Evolutionary conservation across 495 filamentous ascomycete species (phyloP), one percentile per base, ranked within the genome.

Genomic region (Aspergillus campestris): DNA sequence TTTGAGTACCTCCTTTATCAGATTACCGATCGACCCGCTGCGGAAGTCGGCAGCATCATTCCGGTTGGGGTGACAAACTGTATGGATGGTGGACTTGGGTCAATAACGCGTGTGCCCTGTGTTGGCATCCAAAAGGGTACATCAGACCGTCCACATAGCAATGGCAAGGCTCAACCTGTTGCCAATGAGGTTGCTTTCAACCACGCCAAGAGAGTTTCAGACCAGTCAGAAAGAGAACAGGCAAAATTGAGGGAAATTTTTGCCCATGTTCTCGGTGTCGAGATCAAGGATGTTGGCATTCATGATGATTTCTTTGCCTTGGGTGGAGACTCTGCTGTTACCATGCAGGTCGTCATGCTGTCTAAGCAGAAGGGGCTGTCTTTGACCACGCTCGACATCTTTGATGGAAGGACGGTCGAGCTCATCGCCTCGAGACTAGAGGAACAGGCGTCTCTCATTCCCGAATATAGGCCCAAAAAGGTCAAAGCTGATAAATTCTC

Each of bases 221-320:
- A 13, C 30, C 29, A 38, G 8, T 7, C n/a, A 8, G 7, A 31
- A 6, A 15, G 6, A 34, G 15, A 44, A 18, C 42, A 56, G 14
- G 14, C 31, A 35, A 47, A 28, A n/a, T 58, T 72, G 7, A 60
- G 53, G 40, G 31, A 48, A 8, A 55, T 70, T 34, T 67, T 60
- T 58, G 49, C 54, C 7, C 35, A 66, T 18, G 61, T 66, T 8
- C 63, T 74, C 11, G 58, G 65, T 34, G 14, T 72, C 2, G 27
- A 48, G 11, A 18, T 49, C 6, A 48, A 52, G 24, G 33, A 50
- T 0, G 55, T 71, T 14, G 58, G 62, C 3, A 54, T 67, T 8
- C 63, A 72, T 38, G 71, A 77, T 44, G 72, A 66, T 50, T 81
- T 82, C 58, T 75, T 81, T 54, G 37, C 59, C 18, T 65, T 74